Evolutionary conservation across 768 basidiomycete species (phyloP), one percentile per base, ranked within the genome.

Genomic region (Lentinula sp.): DNA sequence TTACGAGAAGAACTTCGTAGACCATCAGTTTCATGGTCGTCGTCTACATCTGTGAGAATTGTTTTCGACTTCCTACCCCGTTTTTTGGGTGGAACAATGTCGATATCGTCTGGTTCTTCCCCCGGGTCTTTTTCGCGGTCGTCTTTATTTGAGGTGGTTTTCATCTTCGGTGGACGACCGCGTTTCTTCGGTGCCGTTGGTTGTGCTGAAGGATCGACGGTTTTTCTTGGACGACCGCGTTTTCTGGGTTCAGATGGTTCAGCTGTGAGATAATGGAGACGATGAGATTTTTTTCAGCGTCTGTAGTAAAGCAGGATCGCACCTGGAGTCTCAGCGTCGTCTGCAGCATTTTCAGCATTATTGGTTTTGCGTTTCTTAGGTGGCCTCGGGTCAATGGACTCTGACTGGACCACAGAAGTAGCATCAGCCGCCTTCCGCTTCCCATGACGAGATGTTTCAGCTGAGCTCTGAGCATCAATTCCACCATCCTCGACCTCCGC

Each of bases 81-180:
- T 51, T 51, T 51, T 35, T 51, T 51, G 16, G 50, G 50, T 11
- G 50, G 50, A 18, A 13, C 50, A 16, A 7, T 18, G 2, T 50
- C 49, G 21, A 16, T 18, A 15, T 50, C 23, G 50, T 32, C 50
- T 35, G 31, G 7, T 16, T 35, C 31, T 3, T 34, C 32, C 35
- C 2, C 50, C 3, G 31, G 5, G 7, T 16, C 50, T n/a, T 11
- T 6, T 13, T 34, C 50, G 3, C 4, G 2, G 23, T 51, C 4
- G 15, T 16, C n/a, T 51, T 15, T 7, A 28, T 35, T 35, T 16
- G 15, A 5, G 5, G 11, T 34, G 42, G 13, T 3, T 3, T 62
- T 64, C 16, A 62, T 61, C 62, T 77, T 77, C 15, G 67, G 63
- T 7, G 66, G 70, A 28, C 73, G 72, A 15, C 73, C 73, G 35